Conservation (phyloP, 176 grass and related monocot genomes). For the Neostapfia colusana region DNA sequence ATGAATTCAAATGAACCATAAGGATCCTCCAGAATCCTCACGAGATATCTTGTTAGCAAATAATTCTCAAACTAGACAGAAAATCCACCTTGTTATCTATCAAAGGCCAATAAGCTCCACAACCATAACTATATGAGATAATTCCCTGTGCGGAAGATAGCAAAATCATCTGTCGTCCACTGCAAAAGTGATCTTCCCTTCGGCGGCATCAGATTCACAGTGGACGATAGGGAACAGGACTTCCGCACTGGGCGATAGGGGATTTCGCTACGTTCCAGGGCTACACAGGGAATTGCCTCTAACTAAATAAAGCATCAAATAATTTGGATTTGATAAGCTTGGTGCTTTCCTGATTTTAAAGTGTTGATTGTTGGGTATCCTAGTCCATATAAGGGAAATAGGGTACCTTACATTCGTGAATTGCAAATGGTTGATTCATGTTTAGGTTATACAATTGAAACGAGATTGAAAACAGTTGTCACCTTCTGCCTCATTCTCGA, state of each 20-base stretch:
- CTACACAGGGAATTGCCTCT: too few species aligned
- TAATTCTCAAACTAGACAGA: neutral
- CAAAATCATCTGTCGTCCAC: too few species aligned
- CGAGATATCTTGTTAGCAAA: neutral
- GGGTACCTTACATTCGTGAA: too few species aligned
- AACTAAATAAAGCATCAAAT: neutral
- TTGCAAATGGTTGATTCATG: neutral
- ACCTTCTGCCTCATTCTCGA: slow-evolving; percentile 91
- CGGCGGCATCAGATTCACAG: too few species aligned
- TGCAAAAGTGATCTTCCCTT: too few species aligned
- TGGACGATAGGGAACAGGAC: too few species aligned
- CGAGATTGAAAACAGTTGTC: neutral
- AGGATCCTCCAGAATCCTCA: neutral
- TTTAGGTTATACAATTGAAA: neutral
- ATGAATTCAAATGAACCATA: neutral
- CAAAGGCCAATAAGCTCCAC: neutral
- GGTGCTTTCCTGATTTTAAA: neutral
- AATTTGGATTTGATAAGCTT: too few species aligned
- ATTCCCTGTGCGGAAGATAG: too few species aligned
- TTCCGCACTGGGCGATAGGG: too few species aligned
- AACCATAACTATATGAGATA: too few species aligned
- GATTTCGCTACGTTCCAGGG: too few species aligned
- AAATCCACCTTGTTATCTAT: neutral
- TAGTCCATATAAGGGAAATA: too few species aligned
- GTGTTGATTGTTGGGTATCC: neutral